Evolutionary conservation across 2,329 filamentous ascomycete species (phyloP), one percentile per base, ranked within the genome.

Genomic region (Aspergillus oerlinghausenensis): DNA sequence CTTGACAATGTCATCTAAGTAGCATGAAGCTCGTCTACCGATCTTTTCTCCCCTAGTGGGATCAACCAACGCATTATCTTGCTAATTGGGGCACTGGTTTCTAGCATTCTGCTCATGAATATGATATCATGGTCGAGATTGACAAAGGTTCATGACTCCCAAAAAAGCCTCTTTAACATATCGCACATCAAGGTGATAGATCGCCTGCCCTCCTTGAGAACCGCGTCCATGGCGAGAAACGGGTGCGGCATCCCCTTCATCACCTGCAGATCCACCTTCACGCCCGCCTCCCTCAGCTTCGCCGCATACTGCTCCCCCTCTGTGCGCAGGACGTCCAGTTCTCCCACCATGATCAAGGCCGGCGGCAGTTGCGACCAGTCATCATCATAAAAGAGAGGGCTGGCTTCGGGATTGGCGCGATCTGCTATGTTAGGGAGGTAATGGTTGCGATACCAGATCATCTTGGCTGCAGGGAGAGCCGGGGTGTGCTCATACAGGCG

Each of bases 401-500:
- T 84, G 0, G 83, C 81, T 65, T 84, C 82, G 0, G 80, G 78
- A 35, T 82, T 71, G 2, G 65, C 62, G 76, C 80, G 79, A 53
- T 79, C 75, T 1, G 63, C 65, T 25, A 73, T 55, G 45, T 80
- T 70, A 0, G 82, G 82, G 1, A 86, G 74, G 67, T 85, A 85
- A 65, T 83, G 80, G 19, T 76, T 65, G n/a, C 83, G 75, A 63
- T 83, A 86, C 83, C 83, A 85, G 50, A 82, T 65, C 83, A 85
- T 85, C 67, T 85, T 84, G 3, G 71, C 71, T 0, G 82, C 80
- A 0, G 82, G 79, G 1, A 85, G 73, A 0, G 82, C 80, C 0
- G 82, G 77, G 0, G 78, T 76, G 63, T 78, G 73, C 61, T 83
- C 73, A 63, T 82, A 82, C 48, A 78, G 75, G 17, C 68, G 73